Conservation (phyloP, 441 rosid genomes). For the Melastoma candidum region DNA sequence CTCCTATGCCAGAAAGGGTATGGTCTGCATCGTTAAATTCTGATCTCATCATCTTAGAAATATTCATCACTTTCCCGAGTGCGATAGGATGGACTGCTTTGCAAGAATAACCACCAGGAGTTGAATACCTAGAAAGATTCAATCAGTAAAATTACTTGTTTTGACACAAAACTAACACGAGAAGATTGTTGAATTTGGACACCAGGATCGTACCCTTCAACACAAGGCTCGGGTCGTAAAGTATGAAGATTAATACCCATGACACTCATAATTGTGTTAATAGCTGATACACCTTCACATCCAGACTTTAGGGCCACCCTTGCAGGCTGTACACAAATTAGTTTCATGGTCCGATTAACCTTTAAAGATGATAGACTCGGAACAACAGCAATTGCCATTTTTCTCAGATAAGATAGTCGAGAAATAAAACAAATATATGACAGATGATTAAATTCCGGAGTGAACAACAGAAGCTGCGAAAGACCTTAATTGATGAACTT, state of each 20-base stretch:
- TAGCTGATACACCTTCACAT: constrained; percentile 79
- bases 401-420: no score
- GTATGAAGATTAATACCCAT: constrained; percentile 86
- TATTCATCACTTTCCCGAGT: constrained; percentile 77
- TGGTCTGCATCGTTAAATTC: constrained; percentile 44
- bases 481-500: no score
- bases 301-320: constrained; percentile 71
- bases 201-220: constrained; percentile 61
- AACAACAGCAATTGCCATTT: no score
- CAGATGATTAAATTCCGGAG: no score
- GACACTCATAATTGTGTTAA: constrained; percentile 92
- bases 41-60: constrained; percentile 80
- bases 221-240: constrained; percentile 89
- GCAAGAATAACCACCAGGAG: constrained; percentile 91
- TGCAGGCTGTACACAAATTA: constrained; percentile 48
- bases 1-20: constrained; percentile 93
- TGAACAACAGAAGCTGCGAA: no score
- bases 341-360: background rate
- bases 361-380: background rate
- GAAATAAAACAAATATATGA: no score
- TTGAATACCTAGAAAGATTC: constrained; percentile 57
- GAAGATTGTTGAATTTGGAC: background rate
- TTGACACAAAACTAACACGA: no score
- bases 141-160: no score
- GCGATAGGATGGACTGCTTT: constrained; percentile 93